Base-by-base conservation (phyloP, 164 flowering plant species). In the Macadamia tetraphylla region DNA sequence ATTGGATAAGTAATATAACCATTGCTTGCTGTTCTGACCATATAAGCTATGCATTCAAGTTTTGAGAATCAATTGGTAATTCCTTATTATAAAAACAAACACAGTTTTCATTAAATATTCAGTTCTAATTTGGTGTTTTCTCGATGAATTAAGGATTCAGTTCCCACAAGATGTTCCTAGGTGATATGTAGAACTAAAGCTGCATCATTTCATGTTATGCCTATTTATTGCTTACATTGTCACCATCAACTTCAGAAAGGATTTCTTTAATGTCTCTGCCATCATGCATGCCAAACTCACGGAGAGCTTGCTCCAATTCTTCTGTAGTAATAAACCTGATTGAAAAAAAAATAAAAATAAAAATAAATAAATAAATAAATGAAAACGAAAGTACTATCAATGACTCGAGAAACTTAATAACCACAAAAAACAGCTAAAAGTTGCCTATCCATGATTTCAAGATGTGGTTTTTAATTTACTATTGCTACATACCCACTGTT, bases 291-390 rank as follows among this genome's bases (percentile, higher is more conserved):
- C 96, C 96, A 63, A 63, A 90, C 60, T 94, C 98, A 8, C 82
- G 77, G 3, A 94, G 84, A 71, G 94, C 98, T 78, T 91, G 97
- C 77, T 90, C 98, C 40, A 94, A 79, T 70, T 94, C 97, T 76
- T 94, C 98, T 52, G 79, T 84, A 0, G 97, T 94, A 60, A 94
- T 87, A 65, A 73, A 89, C 76, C 98, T 90, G 82, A 63, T 29
- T 32, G 48, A 62, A 13, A 53, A 48, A 63, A 46, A 42, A 14
- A 58, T 17, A 66, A 17, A 8, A 42, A 53, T 42, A 63, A 46
- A 42, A 14, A 58, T 17, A 66, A 17, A 8, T 30, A 32, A 18
- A 56, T 0, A 2, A 35, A 35, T 0, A 35, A 5, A 35, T 0
- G 40, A 35, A 35, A 35, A 2, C 3, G 40, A 15, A 56, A 29